Conservation (phyloP, 352 stramenopile genomes). For the Phytopythium aichiense region DNA sequence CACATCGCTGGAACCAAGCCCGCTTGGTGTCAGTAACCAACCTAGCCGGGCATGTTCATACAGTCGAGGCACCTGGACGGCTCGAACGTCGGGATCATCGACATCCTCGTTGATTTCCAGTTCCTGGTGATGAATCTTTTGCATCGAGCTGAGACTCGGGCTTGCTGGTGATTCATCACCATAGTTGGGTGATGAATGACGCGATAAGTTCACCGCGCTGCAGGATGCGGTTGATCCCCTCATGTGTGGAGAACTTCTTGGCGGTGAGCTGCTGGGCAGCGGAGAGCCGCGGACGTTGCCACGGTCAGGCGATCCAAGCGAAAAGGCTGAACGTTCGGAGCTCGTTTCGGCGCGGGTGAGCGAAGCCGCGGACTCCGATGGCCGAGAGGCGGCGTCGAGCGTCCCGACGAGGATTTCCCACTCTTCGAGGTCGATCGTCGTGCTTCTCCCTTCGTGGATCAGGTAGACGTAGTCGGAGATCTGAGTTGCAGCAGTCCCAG, state of each 20-base stretch:
- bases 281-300: background rate
- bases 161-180: background rate
- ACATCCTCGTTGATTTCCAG: background rate
- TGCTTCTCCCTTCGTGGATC: constrained; percentile 54
- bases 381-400: constrained; percentile 53
- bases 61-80: background rate
- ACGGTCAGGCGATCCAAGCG: constrained; percentile 7
- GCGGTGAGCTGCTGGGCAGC: background rate
- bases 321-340: constrained; percentile 8
- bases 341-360: background rate
- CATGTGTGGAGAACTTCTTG: background rate
- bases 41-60: background rate
- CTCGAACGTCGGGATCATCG: background rate
- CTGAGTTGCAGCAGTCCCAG: constrained; percentile 12
- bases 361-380: constrained; percentile 7
- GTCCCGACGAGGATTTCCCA: constrained; percentile 67
- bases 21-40: background rate
- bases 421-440: constrained; percentile 56
- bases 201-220: background rate
- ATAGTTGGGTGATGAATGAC: background rate
- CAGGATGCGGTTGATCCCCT: background rate
- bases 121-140: background rate
- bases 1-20: constrained; percentile 21
- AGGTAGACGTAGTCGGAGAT: constrained; percentile 73
- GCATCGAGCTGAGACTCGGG: background rate